Conservation (phyloP, 345 rosid genomes). For the Moricandia moricandioides region DNA sequence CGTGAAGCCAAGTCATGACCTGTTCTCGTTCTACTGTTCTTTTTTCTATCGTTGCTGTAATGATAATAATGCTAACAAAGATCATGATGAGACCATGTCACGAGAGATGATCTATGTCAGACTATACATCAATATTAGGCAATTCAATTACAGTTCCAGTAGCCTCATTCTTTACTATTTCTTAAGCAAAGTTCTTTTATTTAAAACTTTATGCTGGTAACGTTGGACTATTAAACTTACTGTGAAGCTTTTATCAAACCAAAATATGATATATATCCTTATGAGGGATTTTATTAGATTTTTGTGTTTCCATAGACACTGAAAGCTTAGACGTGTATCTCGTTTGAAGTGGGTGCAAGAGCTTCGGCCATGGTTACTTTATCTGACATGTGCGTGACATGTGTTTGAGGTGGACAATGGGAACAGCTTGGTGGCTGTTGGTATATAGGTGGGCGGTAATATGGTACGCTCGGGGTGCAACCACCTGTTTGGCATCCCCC, state of each 20-base stretch:
- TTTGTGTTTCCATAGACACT: slow-evolving; percentile 22
- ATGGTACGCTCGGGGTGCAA: slow-evolving; percentile 22
- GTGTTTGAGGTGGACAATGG: slow-evolving; percentile 30
- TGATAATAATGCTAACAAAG: not conserved
- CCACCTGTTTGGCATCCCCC: slow-evolving; percentile 31
- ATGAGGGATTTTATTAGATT: slow-evolving; percentile 22
- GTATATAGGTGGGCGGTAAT: slow-evolving; percentile 26
- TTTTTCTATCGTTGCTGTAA: not conserved
- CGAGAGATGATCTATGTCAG: not conserved
- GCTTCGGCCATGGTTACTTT: slow-evolving; percentile 31
- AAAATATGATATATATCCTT: slow-evolving; percentile 7
- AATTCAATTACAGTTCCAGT: not conserved
- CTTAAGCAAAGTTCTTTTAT: slow-evolving; percentile 8
- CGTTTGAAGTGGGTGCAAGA: slow-evolving; percentile 23
- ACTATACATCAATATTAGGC: not conserved
- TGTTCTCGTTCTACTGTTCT: not conserved
- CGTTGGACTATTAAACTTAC: slow-evolving; percentile 23
- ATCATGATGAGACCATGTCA: not conserved
- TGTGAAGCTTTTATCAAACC: slow-evolving; percentile 16
- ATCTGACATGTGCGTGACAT: slow-evolving; percentile 10
- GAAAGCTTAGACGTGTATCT: slow-evolving; percentile 27
- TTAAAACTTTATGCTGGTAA: slow-evolving; percentile 15
- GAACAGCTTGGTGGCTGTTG: slow-evolving; percentile 21
- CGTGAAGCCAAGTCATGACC: not conserved
- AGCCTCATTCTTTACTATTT: not conserved